Evolutionary conservation across 2,329 filamentous ascomycete genomes (phyloP).

Genomic region (Furcasterigmium sp.): DNA sequence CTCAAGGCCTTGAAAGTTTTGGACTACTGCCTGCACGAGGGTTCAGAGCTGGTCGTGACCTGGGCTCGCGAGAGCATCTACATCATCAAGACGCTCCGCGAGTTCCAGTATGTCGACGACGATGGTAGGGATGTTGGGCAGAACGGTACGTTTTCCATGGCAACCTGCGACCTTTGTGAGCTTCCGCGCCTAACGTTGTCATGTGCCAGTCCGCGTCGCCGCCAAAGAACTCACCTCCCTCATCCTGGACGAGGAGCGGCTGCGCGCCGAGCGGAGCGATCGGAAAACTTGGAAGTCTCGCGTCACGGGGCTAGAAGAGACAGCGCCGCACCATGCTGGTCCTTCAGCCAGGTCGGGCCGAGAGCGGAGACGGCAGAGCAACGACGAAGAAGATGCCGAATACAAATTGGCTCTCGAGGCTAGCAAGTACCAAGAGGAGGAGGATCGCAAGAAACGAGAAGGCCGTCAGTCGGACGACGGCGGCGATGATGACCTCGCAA

Average conservation of each 20-base stretch:
- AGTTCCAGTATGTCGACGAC: constrained; percentile 95
- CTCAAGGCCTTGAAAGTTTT: constrained; percentile 96
- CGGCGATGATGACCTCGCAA: constrained; percentile 84
- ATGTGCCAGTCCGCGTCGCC: constrained; percentile 72
- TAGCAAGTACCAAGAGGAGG: constrained; percentile 91
- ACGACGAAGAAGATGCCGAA: constrained; percentile 83
- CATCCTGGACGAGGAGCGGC: constrained; percentile 86
- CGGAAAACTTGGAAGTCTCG: constrained; percentile 95
- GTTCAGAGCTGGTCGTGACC: constrained; percentile 91
- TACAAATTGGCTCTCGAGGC: constrained; percentile 88
- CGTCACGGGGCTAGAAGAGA: constrained; percentile 89
- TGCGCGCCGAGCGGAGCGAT: constrained; percentile 85
- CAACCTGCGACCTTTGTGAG: no score
- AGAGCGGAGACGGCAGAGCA: constrained; percentile 43
- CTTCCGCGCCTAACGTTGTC: neutral
- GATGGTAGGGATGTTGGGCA: constrained; percentile 93
- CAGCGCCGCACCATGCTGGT: constrained; percentile 40
- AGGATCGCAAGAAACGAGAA: constrained; percentile 73
- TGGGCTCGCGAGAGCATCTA: constrained; percentile 98
- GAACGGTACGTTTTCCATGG: constrained; percentile 62
- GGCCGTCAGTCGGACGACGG: constrained; percentile 42
- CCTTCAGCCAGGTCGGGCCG: constrained; percentile 31
- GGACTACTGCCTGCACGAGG: constrained; percentile 96
- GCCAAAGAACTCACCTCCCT: constrained; percentile 93
- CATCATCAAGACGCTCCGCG: constrained; percentile 96